phyloP scores from a whole-genome alignment of 257 asterid genomes.

The Oldenlandia corymbosa region DNA sequence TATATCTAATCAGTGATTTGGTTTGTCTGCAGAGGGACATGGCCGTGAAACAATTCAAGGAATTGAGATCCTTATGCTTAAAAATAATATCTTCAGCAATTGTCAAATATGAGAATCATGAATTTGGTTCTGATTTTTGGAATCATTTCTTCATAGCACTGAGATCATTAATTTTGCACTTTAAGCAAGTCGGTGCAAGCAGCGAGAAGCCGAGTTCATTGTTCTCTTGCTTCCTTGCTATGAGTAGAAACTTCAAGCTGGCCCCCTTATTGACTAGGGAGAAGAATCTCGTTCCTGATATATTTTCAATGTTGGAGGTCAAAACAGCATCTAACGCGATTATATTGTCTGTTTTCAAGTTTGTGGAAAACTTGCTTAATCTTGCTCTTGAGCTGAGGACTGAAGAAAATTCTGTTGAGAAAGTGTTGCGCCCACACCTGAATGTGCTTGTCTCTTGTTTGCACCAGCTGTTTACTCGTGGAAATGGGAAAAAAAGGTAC shows the following conservation, averaged over 20 bases:
- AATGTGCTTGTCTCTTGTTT: conserved; percentile 61
- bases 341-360: conserved; percentile 58
- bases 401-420: conserved; percentile 41
- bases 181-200: conserved; percentile 78
- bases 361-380: conserved; percentile 67
- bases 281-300: conserved; percentile 72
- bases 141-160: conserved; percentile 62
- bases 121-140: conserved; percentile 70
- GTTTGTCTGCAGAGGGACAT: conserved; percentile 46
- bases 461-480: conserved; percentile 44
- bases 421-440: conserved; percentile 58
- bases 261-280: conserved; percentile 56
- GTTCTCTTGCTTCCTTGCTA: conserved; percentile 83
- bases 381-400: conserved; percentile 59
- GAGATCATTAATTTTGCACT: conserved; percentile 55
- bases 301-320: conserved; percentile 62
- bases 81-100: conserved; percentile 61
- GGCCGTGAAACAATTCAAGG: conserved; percentile 65
- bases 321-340: conserved; percentile 69
- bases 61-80: conserved; percentile 81
- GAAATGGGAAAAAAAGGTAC: conserved; percentile 55
- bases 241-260: conserved; percentile 78
- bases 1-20: conserved; percentile 21
- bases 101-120: conserved; percentile 52
- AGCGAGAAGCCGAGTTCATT: conserved; percentile 84